Base-by-base conservation (phyloP, 2,329 filamentous ascomycete species). In the Cercospora zeae-maydis region DNA sequence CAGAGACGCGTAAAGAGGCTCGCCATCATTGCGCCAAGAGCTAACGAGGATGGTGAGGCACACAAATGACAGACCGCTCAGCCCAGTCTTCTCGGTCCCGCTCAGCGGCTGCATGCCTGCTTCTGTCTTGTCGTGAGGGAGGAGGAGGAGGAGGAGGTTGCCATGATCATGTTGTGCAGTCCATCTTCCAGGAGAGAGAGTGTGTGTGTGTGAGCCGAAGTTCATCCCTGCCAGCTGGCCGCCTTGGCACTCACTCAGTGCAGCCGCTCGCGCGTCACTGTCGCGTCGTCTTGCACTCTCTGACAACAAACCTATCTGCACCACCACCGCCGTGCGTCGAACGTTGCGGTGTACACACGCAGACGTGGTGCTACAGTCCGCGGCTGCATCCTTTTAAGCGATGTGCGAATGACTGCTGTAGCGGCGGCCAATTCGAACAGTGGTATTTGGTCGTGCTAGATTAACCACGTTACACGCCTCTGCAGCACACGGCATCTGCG, bases 1-100 rank as follows among this genome's bases (percentile, higher is more conserved):
- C 61, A 96, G 81, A 0, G 92, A 96, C 9, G 92, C 93, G 69
- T 96, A 83, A 71, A 99, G 84, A 37, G 95, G 93, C 70, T 95
- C 92, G 68, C 92, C 93, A 77, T 96, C 90, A 69, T 86, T 90
- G 63, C 88, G 85, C 73, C 97, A 89, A 39, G 92, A 91, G 75
- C 93, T 93, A 66, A 84, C 81, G 67, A 98, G 84, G 68, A 97
- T 82, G 62, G 86, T 87, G 69, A 90, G 75, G 72, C 90, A 92
- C 61, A 86, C 86, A 68, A 86, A 82, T 49, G 87, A 84, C 61
- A 96, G 79, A 16, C 86, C 80, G 67, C 89, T 72, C 59, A 88
- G 79, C 70, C 80, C 82, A 78, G 82, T 82, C 58, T 78, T 78
- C 78, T 88, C 86, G 21, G 79, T 79, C 58, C 76, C 76, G 62